Evolutionary conservation across 1,284 basidiomycete genomes (phyloP).

Genomic region (Ustilago sp.): DNA sequence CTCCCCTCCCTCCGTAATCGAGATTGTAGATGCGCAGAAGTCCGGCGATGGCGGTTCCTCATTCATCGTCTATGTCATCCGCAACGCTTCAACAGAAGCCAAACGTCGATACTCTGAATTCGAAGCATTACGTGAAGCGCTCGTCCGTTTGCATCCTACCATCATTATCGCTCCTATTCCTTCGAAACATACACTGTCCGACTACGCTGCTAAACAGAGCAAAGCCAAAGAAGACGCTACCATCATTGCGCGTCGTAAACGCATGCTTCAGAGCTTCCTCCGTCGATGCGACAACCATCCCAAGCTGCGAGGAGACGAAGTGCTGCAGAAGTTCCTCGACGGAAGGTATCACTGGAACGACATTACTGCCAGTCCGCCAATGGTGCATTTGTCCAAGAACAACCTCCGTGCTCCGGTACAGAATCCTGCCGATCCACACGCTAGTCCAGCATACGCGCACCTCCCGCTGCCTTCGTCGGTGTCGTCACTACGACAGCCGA

Average conservation of each 20-base stretch:
- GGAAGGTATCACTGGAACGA: slow-evolving; percentile 88
- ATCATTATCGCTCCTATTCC: slow-evolving; percentile 98
- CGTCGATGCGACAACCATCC: slow-evolving; percentile 89
- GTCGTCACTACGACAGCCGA: slow-evolving; percentile 54
- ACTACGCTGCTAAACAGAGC: slow-evolving; percentile 96
- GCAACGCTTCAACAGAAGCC: slow-evolving; percentile 83
- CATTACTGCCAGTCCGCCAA: slow-evolving; percentile 75
- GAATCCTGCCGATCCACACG: slow-evolving; percentile 85
- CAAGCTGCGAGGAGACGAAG: slow-evolving; percentile 90
- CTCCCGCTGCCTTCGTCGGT: slow-evolving; percentile 83
- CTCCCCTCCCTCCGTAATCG: slow-evolving; percentile 43
- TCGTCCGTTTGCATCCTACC: slow-evolving; percentile 91
- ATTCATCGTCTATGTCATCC: slow-evolving; percentile 95
- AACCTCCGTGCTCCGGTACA: slow-evolving; percentile 94
- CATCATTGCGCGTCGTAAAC: slow-evolving; percentile 89
- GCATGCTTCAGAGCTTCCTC: slow-evolving; percentile 95
- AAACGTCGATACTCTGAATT: slow-evolving; percentile 97
- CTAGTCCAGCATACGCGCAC: slow-evolving; percentile 81
- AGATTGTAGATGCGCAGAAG: slow-evolving; percentile 86
- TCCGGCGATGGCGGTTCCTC: slow-evolving; percentile 82
- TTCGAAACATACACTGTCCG: slow-evolving; percentile 92
- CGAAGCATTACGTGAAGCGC: slow-evolving; percentile 85
- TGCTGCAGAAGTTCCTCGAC: slow-evolving; percentile 94
- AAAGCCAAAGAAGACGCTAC: slow-evolving; percentile 96
- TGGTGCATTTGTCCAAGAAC: slow-evolving; percentile 92